Evolutionary conservation across 1,284 basidiomycete genomes (phyloP).

Genomic region (Inonotus obliquus): DNA sequence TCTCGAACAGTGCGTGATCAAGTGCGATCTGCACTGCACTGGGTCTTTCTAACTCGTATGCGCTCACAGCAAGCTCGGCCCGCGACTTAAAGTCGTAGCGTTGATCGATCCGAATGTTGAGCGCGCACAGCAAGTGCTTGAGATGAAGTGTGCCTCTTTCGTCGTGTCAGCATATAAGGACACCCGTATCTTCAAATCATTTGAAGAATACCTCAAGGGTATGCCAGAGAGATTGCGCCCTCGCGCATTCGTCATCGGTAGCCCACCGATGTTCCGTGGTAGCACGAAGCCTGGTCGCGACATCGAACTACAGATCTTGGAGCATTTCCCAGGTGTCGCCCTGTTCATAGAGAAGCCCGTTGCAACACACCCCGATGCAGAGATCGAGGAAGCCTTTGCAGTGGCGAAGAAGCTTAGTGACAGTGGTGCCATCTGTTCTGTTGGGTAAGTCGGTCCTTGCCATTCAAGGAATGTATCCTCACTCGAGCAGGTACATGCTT

Average conservation of each 20-base stretch:
- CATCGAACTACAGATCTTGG: conserved; percentile 87
- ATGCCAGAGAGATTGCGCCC: conserved; percentile 58
- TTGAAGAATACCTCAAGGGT: conserved; percentile 82
- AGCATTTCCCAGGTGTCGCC: conserved; percentile 86
- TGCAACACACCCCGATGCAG: conserved; percentile 73
- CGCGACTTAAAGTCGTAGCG: conserved; percentile 92
- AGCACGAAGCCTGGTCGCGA: conserved; percentile 75
- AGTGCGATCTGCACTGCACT: conserved; percentile 1
- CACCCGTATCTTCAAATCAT: conserved; percentile 82
- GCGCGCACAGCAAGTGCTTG: conserved; percentile 77
- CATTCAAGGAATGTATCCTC: not conserved
- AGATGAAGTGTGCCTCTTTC: conserved; percentile 91
- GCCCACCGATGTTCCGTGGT: conserved; percentile 92
- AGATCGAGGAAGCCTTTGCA: conserved; percentile 63
- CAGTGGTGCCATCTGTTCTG: conserved; percentile 77
- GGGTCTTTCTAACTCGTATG: conserved; percentile 18
- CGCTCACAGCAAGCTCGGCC: conserved; percentile 81
- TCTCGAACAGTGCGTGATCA: conserved; percentile 72
- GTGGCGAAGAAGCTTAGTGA: conserved; percentile 67
- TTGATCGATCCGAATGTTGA: conserved; percentile 88
- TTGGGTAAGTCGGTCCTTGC: conserved; percentile 56
- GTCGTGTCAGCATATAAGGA: conserved; percentile 91
- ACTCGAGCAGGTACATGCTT: conserved; percentile 69
- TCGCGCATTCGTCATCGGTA: conserved; percentile 84
- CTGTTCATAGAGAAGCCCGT: conserved; percentile 96